Percentiles rank a stretch among this genome's conserved stretches.
Evolutionary conservation across 179 eudicot genomes (phyloP).

Genomic region (Silene vulgaris): DNA sequence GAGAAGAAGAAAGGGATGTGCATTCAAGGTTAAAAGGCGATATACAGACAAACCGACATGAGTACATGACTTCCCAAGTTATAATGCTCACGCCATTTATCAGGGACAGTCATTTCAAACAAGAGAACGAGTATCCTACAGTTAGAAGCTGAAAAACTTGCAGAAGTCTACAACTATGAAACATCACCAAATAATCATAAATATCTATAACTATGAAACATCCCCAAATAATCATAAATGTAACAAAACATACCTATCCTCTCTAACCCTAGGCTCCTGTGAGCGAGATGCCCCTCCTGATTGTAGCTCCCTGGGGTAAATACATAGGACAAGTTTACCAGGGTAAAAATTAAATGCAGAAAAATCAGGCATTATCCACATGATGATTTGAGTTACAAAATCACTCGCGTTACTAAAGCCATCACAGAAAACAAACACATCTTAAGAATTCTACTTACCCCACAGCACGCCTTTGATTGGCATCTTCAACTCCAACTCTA

Average conservation of each 20-base stretch:
- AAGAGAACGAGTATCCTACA: background rate
- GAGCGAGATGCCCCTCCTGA: slow-evolving; percentile 70
- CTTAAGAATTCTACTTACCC: slow-evolving; percentile 37
- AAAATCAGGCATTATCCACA: slow-evolving; percentile 4
- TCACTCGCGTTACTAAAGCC: background rate
- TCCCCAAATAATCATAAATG: background rate
- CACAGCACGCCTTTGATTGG: slow-evolving; percentile 45
- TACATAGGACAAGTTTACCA: slow-evolving; percentile 8
- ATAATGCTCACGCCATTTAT: background rate
- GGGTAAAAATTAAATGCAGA: background rate
- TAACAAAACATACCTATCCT: slow-evolving; percentile 48
- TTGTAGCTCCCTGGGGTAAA: slow-evolving; percentile 56
- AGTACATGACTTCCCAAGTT: background rate
- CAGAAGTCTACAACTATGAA: background rate
- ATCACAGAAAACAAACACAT: background rate
- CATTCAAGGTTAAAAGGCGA: background rate
- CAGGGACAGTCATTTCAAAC: background rate
- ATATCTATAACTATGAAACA: background rate
- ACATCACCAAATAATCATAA: background rate
- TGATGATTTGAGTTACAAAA: background rate
- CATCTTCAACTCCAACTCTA: slow-evolving; percentile 81
- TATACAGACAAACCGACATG: background rate
- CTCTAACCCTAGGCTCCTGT: slow-evolving; percentile 76
- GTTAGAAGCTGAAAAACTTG: background rate
- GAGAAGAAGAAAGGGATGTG: background rate